These are phyloP conservation scores for Aspergillus hiratsukae DNA, from an alignment of 2,329 filamentous ascomycete genomes.

Conservation along the genomic window DNA sequence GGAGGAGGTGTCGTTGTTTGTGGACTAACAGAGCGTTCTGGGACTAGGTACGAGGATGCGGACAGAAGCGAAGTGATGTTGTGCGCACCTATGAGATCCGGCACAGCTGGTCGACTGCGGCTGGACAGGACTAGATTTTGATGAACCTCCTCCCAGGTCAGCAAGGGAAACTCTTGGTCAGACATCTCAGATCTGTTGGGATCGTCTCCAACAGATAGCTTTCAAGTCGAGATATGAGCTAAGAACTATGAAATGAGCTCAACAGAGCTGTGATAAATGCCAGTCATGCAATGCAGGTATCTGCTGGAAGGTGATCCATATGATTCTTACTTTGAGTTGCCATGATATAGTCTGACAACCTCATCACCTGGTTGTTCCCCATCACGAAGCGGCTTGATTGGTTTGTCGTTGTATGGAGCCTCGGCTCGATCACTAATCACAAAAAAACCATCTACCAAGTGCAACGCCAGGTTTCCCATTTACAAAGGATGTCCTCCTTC, in stretches of 20 bases:
- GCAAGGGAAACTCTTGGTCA: not conserved
- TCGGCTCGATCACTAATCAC: not conserved
- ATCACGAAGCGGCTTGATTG: not conserved
- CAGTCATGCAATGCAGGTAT: not conserved
- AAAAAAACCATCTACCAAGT: not conserved
- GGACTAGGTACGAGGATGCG: constrained; percentile 17
- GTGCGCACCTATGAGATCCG: not conserved
- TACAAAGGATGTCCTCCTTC: too few species aligned
- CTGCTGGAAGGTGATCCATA: not conserved
- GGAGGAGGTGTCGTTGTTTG: not conserved
- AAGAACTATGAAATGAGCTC: not conserved
- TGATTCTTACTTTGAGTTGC: not conserved
- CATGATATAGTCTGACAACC: not conserved
- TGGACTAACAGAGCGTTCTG: constrained; percentile 2
- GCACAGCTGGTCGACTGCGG: not conserved
- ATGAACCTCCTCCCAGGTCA: not conserved
- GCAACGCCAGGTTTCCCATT: too few species aligned
- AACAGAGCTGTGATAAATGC: not conserved
- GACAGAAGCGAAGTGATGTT: constrained; percentile 13
- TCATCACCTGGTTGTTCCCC: not conserved
- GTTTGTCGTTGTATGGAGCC: not conserved
- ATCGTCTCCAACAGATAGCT: not conserved
- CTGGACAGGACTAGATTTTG: not conserved
- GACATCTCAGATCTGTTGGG: not conserved
- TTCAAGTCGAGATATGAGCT: not conserved